Conservation (phyloP, 1,139 yeast species). For the Blastobotrys buckinghamii region DNA sequence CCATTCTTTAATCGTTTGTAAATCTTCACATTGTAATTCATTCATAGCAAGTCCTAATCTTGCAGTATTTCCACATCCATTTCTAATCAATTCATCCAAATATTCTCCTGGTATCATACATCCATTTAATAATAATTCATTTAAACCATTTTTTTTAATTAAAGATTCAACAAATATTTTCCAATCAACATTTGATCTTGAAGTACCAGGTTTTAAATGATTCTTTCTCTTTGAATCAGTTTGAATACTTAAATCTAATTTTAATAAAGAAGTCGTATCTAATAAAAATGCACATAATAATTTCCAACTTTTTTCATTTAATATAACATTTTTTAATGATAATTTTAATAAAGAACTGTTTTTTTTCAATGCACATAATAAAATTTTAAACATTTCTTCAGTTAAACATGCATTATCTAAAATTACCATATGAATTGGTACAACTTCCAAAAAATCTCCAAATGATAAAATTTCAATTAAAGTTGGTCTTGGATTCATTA, state of each 20-base stretch:
- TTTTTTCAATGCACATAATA: conserved; percentile 55
- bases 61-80: conserved; percentile 54
- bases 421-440: conserved; percentile 70
- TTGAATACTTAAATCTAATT: conserved; percentile 51
- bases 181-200: conserved; percentile 77
- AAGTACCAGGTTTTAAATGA: conserved; percentile 16
- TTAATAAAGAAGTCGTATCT: conserved; percentile 50
- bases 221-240: conserved; percentile 21
- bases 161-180: conserved; percentile 55
- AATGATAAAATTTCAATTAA: conserved; percentile 83
- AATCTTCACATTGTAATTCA: conserved; percentile 53
- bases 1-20: conserved; percentile 57
- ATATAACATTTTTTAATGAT: conserved; percentile 71
- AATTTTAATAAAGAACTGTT: conserved; percentile 61
- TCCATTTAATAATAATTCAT: conserved; percentile 79
- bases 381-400: conserved; percentile 69
- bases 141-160: conserved; percentile 60
- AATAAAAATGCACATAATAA: conserved; percentile 66
- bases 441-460: conserved; percentile 78
- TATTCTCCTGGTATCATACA: conserved; percentile 53
- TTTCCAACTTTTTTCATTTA: conserved; percentile 69
- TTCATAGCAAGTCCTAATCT: conserved; percentile 75
- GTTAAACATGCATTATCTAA: conserved; percentile 80
- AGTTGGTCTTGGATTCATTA: conserved; percentile 87
- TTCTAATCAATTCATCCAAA: conserved; percentile 43